These are phyloP conservation scores for Lentinus brumalis DNA, from an alignment of 768 basidiomycete genomes.

Conservation along the genomic window DNA sequence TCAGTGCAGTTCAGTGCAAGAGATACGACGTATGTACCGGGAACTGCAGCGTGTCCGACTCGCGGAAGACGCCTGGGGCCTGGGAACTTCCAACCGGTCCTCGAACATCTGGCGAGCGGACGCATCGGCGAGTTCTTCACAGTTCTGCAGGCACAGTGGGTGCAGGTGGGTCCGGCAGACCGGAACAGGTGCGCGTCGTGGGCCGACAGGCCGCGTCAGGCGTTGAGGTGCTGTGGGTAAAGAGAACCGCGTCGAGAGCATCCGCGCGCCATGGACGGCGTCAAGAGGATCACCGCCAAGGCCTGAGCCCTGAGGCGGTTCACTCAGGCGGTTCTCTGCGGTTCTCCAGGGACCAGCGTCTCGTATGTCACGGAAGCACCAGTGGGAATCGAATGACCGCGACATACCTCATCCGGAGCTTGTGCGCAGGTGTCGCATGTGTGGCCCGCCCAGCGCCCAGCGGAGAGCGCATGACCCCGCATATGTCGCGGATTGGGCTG, in stretches of 20 bases:
- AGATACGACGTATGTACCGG: too few relatives aligned
- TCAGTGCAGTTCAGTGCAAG: too few relatives aligned
- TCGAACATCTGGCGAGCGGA: too few relatives aligned
- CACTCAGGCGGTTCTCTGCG: too few relatives aligned
- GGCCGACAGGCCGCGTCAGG: neutral
- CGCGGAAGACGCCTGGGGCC: too few relatives aligned
- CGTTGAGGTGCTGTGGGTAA: neutral
- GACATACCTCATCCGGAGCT: neutral
- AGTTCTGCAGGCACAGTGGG: neutral
- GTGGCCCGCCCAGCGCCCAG: neutral
- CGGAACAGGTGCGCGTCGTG: neutral
- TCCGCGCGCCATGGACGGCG: neutral
- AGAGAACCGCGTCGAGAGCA: neutral
- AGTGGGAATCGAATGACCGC: neutral
- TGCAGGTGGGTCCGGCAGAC: neutral
- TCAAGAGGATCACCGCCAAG: neutral
- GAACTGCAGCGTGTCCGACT: too few relatives aligned
- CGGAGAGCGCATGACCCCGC: neutral
- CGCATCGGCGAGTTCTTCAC: too few relatives aligned
- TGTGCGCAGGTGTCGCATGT: neutral
- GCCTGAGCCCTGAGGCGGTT: too few relatives aligned
- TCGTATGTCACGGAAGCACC: neutral
- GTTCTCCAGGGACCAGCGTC: neutral
- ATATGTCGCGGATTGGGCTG: neutral
- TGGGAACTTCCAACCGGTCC: too few relatives aligned